Percentiles rank a stretch among this genome's conserved stretches.
Evolutionary conservation across 1,284 basidiomycete genomes (phyloP).

Genomic region (Rhodotorula mucilaginosa): DNA sequence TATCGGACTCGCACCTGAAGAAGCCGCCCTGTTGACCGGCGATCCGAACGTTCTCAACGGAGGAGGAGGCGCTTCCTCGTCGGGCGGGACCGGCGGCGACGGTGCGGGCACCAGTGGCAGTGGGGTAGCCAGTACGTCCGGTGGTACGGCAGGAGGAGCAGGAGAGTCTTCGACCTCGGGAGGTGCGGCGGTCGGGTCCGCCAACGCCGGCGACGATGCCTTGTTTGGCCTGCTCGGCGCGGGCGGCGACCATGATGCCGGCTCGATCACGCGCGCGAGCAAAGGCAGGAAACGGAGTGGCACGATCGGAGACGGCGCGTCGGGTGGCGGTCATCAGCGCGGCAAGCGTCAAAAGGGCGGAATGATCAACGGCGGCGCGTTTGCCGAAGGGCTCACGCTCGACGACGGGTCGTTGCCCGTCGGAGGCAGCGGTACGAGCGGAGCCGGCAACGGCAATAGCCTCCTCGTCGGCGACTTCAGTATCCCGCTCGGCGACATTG

Average conservation of each 20-base stretch:
- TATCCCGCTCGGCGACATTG: slow-evolving; percentile 23
- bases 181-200: too few relatives aligned
- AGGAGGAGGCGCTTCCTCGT: not conserved
- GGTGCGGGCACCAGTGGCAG: not conserved
- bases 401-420: not conserved
- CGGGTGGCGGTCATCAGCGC: not conserved
- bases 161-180: not conserved
- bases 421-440: not conserved
- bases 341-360: slow-evolving; percentile 2
- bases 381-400: not conserved
- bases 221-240: not conserved
- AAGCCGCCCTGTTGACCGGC: slow-evolving; percentile 5
- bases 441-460: not conserved
- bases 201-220: not conserved
- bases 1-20: slow-evolving; percentile 7
- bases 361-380: not conserved
- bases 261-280: not conserved
- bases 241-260: not conserved
- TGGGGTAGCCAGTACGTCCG: too few relatives aligned
- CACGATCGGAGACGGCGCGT: not conserved
- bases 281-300: slow-evolving; percentile 2
- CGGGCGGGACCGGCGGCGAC: not conserved
- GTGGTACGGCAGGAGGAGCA: not conserved
- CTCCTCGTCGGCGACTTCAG: slow-evolving; percentile 11
- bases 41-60: not conserved